These are phyloP conservation scores for Melampsora americana DNA, from an alignment of 1,284 basidiomycete genomes.

Conservation along the genomic window DNA sequence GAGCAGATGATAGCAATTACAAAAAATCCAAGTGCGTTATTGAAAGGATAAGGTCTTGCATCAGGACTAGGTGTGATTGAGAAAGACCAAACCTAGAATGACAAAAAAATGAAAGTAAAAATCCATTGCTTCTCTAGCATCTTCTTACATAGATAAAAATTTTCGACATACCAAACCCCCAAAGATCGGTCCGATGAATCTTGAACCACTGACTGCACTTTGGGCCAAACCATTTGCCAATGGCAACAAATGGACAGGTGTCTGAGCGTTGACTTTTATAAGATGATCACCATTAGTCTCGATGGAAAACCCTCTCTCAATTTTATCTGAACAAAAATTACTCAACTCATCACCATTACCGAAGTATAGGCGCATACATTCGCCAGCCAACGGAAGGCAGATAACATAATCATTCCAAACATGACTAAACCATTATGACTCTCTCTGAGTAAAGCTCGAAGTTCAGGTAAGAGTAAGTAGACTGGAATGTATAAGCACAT, in stretches of 20 bases:
- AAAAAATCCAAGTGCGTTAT: conserved; percentile 47
- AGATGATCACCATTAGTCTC: not conserved
- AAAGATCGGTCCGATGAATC: conserved; percentile 53
- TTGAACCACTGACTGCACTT: conserved; percentile 53
- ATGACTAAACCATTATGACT: conserved; percentile 56
- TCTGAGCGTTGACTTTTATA: conserved; percentile 55
- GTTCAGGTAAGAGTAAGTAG: conserved; percentile 50
- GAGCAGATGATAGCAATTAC: conserved; percentile 45
- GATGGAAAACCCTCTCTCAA: not conserved
- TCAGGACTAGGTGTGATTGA: conserved; percentile 49
- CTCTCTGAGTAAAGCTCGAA: conserved; percentile 62
- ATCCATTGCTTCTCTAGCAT: not conserved
- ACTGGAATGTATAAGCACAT: conserved; percentile 47
- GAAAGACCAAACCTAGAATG: conserved; percentile 47
- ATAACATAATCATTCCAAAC: conserved; percentile 55
- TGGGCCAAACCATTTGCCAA: conserved; percentile 57
- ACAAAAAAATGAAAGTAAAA: conserved; percentile 25
- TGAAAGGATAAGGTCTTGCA: conserved; percentile 46
- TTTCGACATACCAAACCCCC: conserved; percentile 49
- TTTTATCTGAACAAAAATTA: not conserved
- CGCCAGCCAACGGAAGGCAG: conserved; percentile 53
- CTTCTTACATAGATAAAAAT: not conserved
- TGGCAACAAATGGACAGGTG: conserved; percentile 55
- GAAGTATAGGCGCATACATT: conserved; percentile 55
- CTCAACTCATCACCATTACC: conserved; percentile 47